These are phyloP conservation scores for Colletotrichum godetiae DNA, from an alignment of 2,329 filamentous ascomycete genomes.

Conservation along the genomic window DNA sequence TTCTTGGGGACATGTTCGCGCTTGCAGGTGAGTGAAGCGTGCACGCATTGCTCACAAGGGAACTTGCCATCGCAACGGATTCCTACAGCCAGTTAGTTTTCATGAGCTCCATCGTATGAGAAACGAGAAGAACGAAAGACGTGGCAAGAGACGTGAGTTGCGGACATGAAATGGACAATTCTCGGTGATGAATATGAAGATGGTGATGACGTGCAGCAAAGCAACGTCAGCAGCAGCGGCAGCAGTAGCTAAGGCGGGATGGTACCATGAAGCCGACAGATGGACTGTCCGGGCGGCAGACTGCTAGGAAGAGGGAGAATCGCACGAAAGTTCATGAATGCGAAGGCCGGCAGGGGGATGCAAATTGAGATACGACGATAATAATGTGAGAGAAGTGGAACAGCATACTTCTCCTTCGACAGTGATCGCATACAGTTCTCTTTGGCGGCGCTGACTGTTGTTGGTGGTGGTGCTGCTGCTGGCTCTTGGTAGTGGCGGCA, in stretches of 20 bases:
- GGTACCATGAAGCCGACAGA: constrained; percentile 29
- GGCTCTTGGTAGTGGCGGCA: neutral
- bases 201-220: constrained; percentile 27
- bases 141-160: neutral
- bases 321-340: constrained; percentile 36
- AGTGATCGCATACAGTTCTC: constrained; percentile 58
- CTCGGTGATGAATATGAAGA: constrained; percentile 14
- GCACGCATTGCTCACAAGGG: constrained; percentile 71
- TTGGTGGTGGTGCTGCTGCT: neutral
- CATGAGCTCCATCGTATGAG: neutral
- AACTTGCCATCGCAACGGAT: constrained; percentile 58
- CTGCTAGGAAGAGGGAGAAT: constrained; percentile 37
- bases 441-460: constrained; percentile 39
- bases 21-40: constrained; percentile 70
- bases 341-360: constrained; percentile 1
- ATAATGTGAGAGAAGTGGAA: constrained; percentile 12
- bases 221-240: neutral
- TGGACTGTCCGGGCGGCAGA: constrained; percentile 33
- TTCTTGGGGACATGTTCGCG: constrained; percentile 74
- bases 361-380: constrained; percentile 3
- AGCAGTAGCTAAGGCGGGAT: constrained; percentile 10
- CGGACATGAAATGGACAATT: constrained; percentile 34
- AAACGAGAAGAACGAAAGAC: neutral
- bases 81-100: constrained; percentile 42
- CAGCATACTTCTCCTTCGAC: constrained; percentile 54